Base-by-base conservation (phyloP, 805 yeast species). In the Wickerhamiella occidentalis region DNA sequence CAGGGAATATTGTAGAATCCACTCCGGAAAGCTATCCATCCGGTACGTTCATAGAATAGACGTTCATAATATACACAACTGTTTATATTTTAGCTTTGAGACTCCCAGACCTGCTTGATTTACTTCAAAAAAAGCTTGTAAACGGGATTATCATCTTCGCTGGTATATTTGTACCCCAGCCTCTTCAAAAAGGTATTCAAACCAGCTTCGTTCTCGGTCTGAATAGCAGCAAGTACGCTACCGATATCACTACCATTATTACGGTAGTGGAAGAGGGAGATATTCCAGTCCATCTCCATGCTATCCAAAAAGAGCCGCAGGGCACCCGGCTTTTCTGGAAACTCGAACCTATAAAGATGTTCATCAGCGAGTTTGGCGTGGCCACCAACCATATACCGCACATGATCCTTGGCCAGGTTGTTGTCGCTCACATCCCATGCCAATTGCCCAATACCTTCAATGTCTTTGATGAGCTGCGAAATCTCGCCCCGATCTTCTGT, bases 271-370 rank as follows among this genome's bases (percentile, higher is more conserved):
- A 92, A 92, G 59, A 92, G 68, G 1, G 96, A 83, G 54, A 92
- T 78, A 63, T 92, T 92, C 96, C 97, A 92, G 46, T 79, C 78
- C 22, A 74, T 73, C 59, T 81, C 77, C 62, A 92, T 67, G 15
- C 80, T 73, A 23, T 74, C 75, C 60, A 92, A 73, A 68, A 92
- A 92, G 51, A 76, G 82, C 25, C 82, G 77, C 60, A 92, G 72
- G 1, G 98, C 96, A 44, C 96, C 95, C 1, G 98, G 97, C 61
- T 92, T 80, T 62, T 92, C 99, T 12, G 99, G 99, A 72, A 92
- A 94, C 66, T 87, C 96, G 60, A 92, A 92, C 45, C 82, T 75
- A 57, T 79, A 77, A 30, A 92, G 67, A 58, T 81, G 79, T 66
- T 92, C 99, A 55, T 85, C 74, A 25, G 77, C 73, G 17, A 84